These are phyloP conservation scores for Populus simonii DNA, from an alignment of 345 rosid genomes.

Conservation along the genomic window DNA sequence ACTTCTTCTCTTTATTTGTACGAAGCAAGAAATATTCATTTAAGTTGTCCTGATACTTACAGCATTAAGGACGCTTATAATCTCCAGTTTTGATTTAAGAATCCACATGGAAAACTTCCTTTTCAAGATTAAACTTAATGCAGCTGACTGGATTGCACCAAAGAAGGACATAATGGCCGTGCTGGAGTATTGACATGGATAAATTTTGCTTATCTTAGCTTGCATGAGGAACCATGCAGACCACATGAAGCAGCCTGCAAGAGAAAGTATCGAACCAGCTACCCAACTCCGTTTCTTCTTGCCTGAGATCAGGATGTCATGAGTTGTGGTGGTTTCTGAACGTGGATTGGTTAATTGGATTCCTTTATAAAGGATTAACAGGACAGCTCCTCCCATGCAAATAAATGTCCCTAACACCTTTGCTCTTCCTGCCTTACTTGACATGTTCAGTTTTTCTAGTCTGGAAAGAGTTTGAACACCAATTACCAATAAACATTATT, in stretches of 20 bases:
- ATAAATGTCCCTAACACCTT: conserved; percentile 24
- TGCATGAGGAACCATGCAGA: conserved; percentile 32
- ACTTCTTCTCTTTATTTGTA: not conserved
- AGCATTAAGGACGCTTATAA: conserved; percentile 8
- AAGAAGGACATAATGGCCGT: conserved; percentile 20
- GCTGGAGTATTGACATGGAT: conserved; percentile 26
- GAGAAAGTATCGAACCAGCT: conserved; percentile 20
- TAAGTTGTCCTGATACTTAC: not conserved
- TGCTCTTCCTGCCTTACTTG: conserved; percentile 21
- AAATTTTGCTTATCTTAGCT: conserved; percentile 16
- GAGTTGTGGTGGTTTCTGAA: not conserved
- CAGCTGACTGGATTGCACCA: conserved; percentile 22
- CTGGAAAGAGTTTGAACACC: not conserved
- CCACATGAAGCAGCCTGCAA: conserved; percentile 20
- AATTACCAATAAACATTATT: not conserved
- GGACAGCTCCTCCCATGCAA: conserved; percentile 24
- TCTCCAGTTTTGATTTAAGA: conserved; percentile 20
- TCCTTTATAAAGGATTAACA: conserved; percentile 23
- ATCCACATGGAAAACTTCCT: conserved; percentile 20
- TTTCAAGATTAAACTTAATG: not conserved
- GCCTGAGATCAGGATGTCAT: not conserved
- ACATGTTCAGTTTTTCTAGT: conserved; percentile 17
- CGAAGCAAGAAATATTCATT: not conserved
- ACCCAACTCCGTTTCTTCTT: conserved; percentile 16
- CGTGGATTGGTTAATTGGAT: conserved; percentile 8